Percentiles rank a stretch among this genome's conserved stretches.
These are phyloP conservation scores for Psidium friedrichsthalianum DNA, from an alignment of 345 rosid genomes.

Conservation along the genomic window DNA sequence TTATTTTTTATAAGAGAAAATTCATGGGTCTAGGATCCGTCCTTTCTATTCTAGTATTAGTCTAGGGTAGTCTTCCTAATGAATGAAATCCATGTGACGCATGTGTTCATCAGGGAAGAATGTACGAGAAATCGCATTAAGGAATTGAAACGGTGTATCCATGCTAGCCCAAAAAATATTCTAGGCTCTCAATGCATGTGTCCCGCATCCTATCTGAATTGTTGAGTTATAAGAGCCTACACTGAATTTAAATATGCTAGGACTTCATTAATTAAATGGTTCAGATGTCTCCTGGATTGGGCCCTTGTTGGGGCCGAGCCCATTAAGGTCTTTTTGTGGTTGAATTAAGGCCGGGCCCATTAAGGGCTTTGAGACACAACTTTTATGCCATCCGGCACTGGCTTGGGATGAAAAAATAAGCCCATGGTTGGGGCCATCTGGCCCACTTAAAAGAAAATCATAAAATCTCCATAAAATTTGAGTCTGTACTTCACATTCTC, in stretches of 20 bases:
- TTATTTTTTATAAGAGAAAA: not conserved
- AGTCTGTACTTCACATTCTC: too few relatives aligned
- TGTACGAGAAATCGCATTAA: not conserved
- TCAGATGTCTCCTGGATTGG: not conserved
- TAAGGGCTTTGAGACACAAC: not conserved
- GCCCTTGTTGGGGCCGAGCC: not conserved
- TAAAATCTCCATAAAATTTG: too few relatives aligned
- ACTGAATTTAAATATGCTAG: too few relatives aligned
- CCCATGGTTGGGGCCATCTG: not conserved
- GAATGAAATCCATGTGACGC: too few relatives aligned
- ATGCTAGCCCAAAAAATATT: not conserved
- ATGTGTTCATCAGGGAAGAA: too few relatives aligned
- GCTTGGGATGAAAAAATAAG: not conserved
- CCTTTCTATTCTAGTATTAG: not conserved
- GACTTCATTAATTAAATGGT: too few relatives aligned
- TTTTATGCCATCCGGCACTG: not conserved
- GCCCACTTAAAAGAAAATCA: too few relatives aligned
- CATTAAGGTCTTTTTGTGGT: too few relatives aligned
- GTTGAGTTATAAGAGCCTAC: not conserved
- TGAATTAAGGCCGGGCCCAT: not conserved
- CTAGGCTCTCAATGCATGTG: not conserved
- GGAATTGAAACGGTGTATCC: not conserved
- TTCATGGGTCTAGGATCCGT: not conserved
- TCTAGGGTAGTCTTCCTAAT: not conserved
- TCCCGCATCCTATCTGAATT: not conserved